Evolutionary conservation across 1,284 basidiomycete genomes (phyloP), one percentile per base, ranked within the genome.

Genomic region (Melampsora americana): DNA sequence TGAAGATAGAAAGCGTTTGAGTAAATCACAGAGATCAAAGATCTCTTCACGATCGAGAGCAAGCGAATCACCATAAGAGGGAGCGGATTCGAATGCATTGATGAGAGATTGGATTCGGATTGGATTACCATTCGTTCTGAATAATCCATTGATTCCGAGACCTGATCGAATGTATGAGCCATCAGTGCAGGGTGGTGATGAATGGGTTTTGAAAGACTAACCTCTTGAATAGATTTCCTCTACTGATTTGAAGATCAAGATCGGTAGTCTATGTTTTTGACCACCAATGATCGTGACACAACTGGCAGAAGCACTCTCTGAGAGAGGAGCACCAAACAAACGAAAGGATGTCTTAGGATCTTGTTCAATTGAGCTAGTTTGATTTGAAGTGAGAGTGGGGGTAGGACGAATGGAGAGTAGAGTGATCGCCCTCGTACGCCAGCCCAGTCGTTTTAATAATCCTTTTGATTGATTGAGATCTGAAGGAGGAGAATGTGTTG

Each of bases 11-110:
- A 87, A 90, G 0, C 86, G 86, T 1, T 85, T 85, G 3, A 90
- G 82, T 26, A 90, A 84, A 0, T 87, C 87, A 79, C 87, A 88
- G 42, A 90, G 84, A 79, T 89, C 87, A 4, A 86, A 83, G 64
- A 86, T 87, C 0, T 85, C 82, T 79, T 89, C 88, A 23, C 85
- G 83, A n/a, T 84, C 84, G 53, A 90, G 85, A 66, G 79, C 81
- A 60, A 82, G 80, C 9, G 81, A 76, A 16, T 82, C 80, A 20
- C 84, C 84, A 66, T 84, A 84, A 23, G 81, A 79, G 0, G 83
- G 82, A 3, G 80, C 78, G 1, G 79, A 59, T 68, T 83, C 81
- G 79, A 81, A 84, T 26, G 80, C 78, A 44, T 80, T 79, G 23
- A 80, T 80, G 26, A 83, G 80, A 59, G 81, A 78, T 18, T 80